A percentile compares a stretch with the other conserved stretches of the same genome.
phyloP scores from a whole-genome alignment of 2,329 filamentous ascomycete genomes.

The Colletotrichum sp. region DNA sequence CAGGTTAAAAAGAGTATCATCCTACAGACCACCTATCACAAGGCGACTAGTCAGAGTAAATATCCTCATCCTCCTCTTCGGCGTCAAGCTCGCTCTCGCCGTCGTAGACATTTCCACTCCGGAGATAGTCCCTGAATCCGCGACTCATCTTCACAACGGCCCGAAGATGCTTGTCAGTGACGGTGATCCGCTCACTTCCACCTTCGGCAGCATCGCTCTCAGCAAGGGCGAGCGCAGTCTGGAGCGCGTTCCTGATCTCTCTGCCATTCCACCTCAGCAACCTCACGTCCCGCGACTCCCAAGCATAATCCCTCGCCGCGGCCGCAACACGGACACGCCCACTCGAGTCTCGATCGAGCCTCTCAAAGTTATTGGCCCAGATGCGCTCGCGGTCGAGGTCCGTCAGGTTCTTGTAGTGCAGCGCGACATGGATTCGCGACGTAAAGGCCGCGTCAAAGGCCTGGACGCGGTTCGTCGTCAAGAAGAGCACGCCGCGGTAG shows the following conservation, averaged over 20 bases:
- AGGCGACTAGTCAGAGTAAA: neutral
- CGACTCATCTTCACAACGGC: constrained; percentile 25
- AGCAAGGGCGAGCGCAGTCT: constrained; percentile 35
- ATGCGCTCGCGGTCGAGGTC: constrained; percentile 29
- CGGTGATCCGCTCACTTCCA: constrained; percentile 13
- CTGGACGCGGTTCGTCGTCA: constrained; percentile 54
- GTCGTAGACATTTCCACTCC: constrained; percentile 26
- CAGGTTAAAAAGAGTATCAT: neutral
- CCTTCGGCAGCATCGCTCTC: constrained; percentile 26
- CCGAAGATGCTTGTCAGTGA: constrained; percentile 26
- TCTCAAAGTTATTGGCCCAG: constrained; percentile 33
- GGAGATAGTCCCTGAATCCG: constrained; percentile 28
- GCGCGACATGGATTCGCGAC: constrained; percentile 33
- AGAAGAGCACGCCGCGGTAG: constrained; percentile 54
- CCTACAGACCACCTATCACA: neutral
- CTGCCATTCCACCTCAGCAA: constrained; percentile 27
- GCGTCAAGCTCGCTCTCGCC: constrained; percentile 12
- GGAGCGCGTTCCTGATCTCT: constrained; percentile 39
- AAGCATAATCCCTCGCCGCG: constrained; percentile 27
- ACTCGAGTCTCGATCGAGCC: constrained; percentile 28
- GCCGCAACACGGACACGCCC: constrained; percentile 25
- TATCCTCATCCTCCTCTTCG: constrained; percentile 17
- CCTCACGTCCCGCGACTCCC: constrained; percentile 20
- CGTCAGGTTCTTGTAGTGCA: constrained; percentile 32
- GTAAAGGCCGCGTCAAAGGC: constrained; percentile 36